Evolutionary conservation across 2,329 filamentous ascomycete species (phyloP).

Genomic region (Capronia americana): DNA sequence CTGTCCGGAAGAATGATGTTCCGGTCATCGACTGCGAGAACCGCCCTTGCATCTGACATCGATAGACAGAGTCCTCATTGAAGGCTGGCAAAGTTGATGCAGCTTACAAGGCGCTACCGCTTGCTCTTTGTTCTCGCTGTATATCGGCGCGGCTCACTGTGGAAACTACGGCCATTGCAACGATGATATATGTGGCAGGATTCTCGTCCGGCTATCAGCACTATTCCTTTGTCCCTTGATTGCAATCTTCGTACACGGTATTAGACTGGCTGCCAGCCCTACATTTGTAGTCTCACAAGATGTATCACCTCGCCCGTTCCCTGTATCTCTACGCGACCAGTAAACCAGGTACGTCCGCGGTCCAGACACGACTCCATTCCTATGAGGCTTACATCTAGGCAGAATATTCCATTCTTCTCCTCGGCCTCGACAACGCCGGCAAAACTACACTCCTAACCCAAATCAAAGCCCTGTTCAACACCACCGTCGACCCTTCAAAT

Average conservation of each 20-base stretch:
- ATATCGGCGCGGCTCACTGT: background rate
- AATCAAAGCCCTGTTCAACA: conserved; percentile 85
- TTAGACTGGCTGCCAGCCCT: background rate
- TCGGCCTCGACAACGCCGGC: conserved; percentile 96
- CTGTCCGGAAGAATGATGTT: background rate
- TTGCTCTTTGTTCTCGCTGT: background rate
- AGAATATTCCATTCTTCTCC: conserved; percentile 97
- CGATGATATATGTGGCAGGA: conserved; percentile 34
- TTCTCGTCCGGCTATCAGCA: conserved; percentile 14
- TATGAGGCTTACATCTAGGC: conserved; percentile 14
- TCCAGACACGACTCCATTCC: background rate
- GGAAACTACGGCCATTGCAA: conserved; percentile 10
- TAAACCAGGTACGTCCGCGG: conserved; percentile 79
- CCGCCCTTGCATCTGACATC: background rate
- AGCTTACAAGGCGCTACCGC: background rate
- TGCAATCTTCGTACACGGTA: background rate
- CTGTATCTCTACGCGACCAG: conserved; percentile 94
- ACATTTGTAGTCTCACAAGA: conserved; percentile 46
- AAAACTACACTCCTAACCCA: conserved; percentile 98
- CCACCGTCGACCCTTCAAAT: conserved; percentile 46
- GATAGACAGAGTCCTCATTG: background rate
- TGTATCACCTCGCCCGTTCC: conserved; percentile 97
- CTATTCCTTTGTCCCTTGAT: conserved; percentile 18
- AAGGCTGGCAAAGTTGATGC: background rate
- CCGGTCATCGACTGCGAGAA: background rate